A percentile compares a stretch with the other conserved stretches of the same genome.
These are phyloP conservation scores for Kitagawia praeruptora DNA, from an alignment of 129 eudicot species.

Conservation along the genomic window DNA sequence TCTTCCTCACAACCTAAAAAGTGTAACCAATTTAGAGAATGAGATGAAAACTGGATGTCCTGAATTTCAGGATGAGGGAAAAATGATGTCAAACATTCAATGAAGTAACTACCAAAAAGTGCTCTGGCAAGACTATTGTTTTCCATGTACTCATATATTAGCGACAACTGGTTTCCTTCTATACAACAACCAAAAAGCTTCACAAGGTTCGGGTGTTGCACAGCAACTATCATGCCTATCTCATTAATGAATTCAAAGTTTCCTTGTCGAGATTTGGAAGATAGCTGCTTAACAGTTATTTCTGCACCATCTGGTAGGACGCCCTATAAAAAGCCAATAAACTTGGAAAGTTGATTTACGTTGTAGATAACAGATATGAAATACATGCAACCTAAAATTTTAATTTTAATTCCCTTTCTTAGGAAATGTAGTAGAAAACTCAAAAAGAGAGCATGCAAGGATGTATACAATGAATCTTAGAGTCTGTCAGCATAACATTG, in stretches of 20 bases:
- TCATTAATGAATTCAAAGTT: constrained; percentile 31
- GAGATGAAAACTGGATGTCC: background rate
- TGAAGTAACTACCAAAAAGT: constrained; percentile 25
- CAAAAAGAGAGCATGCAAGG: background rate
- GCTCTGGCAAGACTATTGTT: constrained; percentile 41
- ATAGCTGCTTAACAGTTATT: constrained; percentile 44
- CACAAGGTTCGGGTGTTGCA: constrained; percentile 40
- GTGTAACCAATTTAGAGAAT: background rate
- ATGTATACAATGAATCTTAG: too few relatives aligned
- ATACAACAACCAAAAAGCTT: constrained; percentile 41
- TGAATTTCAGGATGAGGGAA: background rate
- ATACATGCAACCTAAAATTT: background rate
- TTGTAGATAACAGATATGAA: background rate
- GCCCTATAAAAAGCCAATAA: constrained; percentile 20
- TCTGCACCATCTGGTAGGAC: constrained; percentile 19
- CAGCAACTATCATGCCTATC: constrained; percentile 36
- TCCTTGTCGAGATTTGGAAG: constrained; percentile 42
- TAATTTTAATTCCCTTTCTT: background rate
- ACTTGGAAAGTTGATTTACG: background rate
- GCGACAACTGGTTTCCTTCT: constrained; percentile 30
- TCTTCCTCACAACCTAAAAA: constrained; percentile 24
- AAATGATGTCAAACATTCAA: background rate
- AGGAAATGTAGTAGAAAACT: background rate
- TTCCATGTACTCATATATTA: constrained; percentile 38
- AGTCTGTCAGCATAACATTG: background rate